These are phyloP conservation scores for Eucalyptus leucophloia DNA, from an alignment of 345 rosid species.

Conservation along the genomic window DNA sequence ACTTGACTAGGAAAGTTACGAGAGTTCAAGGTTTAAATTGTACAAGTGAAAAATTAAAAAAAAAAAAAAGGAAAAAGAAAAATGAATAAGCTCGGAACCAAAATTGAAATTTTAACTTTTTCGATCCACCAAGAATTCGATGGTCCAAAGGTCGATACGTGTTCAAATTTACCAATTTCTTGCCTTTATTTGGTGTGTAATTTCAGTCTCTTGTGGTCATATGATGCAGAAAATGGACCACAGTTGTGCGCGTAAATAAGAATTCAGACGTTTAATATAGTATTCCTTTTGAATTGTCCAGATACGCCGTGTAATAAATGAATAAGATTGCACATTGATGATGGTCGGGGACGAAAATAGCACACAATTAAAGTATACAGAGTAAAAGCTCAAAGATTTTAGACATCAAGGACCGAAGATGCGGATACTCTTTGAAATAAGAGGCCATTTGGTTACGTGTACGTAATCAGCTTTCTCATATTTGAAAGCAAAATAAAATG, in stretches of 20 bases:
- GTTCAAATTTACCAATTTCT: too few species aligned
- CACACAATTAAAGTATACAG: background rate
- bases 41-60: too few species aligned
- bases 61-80: too few species aligned
- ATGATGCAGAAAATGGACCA: background rate
- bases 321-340: background rate
- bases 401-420: background rate
- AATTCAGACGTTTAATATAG: background rate
- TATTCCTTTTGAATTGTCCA: background rate
- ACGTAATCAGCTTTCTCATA: too few species aligned
- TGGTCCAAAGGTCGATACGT: too few species aligned
- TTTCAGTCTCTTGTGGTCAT: background rate
- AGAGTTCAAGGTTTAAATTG: too few species aligned
- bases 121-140: too few species aligned
- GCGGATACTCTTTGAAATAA: background rate
- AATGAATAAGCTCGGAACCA: too few species aligned
- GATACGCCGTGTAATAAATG: background rate
- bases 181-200: background rate
- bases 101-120: too few species aligned
- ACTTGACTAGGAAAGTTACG: too few species aligned
- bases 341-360: background rate
- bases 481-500: background rate
- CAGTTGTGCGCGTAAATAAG: background rate
- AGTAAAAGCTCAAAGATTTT: background rate
- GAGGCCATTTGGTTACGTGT: background rate